Evolutionary conservation across 345 rosid species (phyloP).

Genomic region (Brassica juncea): DNA sequence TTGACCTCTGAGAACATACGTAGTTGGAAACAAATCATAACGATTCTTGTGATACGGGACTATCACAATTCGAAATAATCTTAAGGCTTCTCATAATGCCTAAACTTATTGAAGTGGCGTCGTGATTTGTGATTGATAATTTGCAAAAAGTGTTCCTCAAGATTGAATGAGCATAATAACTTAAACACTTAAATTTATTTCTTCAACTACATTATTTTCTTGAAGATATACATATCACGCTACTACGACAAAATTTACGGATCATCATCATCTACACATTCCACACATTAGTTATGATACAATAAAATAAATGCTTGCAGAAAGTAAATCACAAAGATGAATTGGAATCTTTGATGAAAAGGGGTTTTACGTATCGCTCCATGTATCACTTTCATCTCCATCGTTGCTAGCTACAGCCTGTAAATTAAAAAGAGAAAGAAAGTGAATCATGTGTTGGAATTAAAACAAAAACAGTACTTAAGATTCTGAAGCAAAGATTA

Average conservation of each 20-base stretch:
- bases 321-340: neutral
- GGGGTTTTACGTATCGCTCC: conserved; percentile 53
- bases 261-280: conserved; percentile 15
- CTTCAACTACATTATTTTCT: conserved; percentile 20
- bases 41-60: neutral
- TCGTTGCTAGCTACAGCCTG: conserved; percentile 86
- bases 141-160: neutral
- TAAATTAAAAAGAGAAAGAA: conserved; percentile 18
- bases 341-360: neutral
- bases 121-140: neutral
- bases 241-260: conserved; percentile 14
- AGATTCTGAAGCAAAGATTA: conserved; percentile 9
- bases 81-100: neutral
- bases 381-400: conserved; percentile 76
- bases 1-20: conserved; percentile 38
- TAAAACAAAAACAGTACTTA: neutral
- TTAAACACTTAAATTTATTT: neutral
- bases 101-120: too few species aligned
- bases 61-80: neutral
- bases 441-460: conserved; percentile 14
- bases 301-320: conserved; percentile 11
- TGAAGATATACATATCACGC: conserved; percentile 25
- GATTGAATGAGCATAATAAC: conserved; percentile 6
- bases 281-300: conserved; percentile 19
- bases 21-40: neutral